Evolutionary conservation across 1,139 yeast species (phyloP), one percentile per base, ranked within the genome.

Genomic region (Pichia sp.): DNA sequence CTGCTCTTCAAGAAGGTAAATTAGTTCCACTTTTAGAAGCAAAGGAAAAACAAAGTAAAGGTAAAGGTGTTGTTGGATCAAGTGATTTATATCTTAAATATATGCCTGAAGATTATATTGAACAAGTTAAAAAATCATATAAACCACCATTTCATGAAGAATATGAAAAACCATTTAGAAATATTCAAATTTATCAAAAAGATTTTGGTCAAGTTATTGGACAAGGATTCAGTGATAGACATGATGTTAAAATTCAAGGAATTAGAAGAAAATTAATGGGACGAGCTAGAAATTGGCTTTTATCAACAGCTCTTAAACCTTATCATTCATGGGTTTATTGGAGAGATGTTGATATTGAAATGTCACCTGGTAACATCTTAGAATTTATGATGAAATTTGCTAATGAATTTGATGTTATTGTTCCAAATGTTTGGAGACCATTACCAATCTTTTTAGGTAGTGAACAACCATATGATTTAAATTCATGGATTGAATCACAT

Each of bases 251-350:
- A 58, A 89, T 84, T 19, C 96, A 87, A 63, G 96, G 94, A 14
- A 81, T 85, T 30, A 73, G 96, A 54, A 69, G 96, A 48, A 86
- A 84, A 58, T 64, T 85, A 48, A 85, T 87, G 95, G 95, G 94
- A 2, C 69, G 93, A 45, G 95, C 95, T 4, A 71, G 96, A 60
- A 87, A 87, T 61, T 87, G 94, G 93, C 66, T 87, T 39, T 75
- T 89, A 4, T 72, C 86, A 2, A 74, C 77, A 33, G 88, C 95
- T 1, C 65, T 87, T 48, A 75, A 79, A 54, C 88, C 95, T 1
- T 81, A 85, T 56, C 96, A 87, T 61, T 80, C 93, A 2, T 87
- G 95, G 95, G 95, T 87, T 11, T 83, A 85, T 59, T 87, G 96
- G 96, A 72, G 95, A 62, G 96, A 87, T 60, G 95, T 79, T 3